Conservation (phyloP, 139 green algal species). For the Zygnema circumcarinatum region DNA sequence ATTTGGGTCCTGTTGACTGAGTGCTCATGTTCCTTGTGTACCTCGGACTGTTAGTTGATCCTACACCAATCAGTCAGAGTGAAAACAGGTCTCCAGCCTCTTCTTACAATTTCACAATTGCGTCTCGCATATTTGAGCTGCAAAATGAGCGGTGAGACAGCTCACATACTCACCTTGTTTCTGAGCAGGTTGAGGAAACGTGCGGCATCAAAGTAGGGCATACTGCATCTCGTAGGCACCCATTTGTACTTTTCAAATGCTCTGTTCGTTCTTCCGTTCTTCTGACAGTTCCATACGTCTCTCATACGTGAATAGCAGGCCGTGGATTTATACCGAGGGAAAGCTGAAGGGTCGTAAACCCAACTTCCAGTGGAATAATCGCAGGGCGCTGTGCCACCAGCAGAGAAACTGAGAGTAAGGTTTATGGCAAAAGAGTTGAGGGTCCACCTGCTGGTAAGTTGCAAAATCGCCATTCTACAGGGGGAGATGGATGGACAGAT, state of each 20-base stretch:
- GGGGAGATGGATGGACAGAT: no score
- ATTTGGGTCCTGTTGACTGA: no score
- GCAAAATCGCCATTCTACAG: no score
- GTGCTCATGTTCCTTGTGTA: neutral
- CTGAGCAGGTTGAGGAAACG: constrained; percentile 15
- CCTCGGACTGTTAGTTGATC: neutral
- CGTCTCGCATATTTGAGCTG: no score
- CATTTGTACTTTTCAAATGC: constrained; percentile 21
- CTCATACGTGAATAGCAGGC: neutral
- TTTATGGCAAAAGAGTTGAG: no score
- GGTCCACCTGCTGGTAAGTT: no score
- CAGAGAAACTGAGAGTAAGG: no score
- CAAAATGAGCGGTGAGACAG: no score
- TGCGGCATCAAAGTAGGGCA: neutral
- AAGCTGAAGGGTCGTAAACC: neutral
- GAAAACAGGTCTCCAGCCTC: no score
- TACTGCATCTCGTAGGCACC: constrained; percentile 11
- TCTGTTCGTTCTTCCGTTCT: neutral
- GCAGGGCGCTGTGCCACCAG: neutral
- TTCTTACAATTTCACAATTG: no score
- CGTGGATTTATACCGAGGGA: neutral
- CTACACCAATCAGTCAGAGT: neutral
- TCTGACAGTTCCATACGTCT: constrained; percentile 21
- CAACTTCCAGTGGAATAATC: neutral
- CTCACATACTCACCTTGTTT: constrained; percentile 18